These are phyloP conservation scores for Yamadazyma spencermartinsiae DNA, from an alignment of 1,139 yeast species.

Conservation along the genomic window DNA sequence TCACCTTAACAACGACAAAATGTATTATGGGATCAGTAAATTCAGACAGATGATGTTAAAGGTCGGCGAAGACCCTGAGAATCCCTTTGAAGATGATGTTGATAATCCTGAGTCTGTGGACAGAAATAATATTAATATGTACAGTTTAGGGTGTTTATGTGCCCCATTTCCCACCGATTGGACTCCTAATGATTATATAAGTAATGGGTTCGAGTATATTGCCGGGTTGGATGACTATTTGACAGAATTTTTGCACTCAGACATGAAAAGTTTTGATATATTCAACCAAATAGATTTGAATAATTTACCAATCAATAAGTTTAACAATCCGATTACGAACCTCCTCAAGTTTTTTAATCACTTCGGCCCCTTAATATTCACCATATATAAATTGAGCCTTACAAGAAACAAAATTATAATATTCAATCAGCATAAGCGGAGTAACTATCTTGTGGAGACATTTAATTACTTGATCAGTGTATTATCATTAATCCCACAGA, in stretches of 20 bases:
- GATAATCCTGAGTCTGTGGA: constrained; percentile 20
- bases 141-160: constrained; percentile 62
- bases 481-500: constrained; percentile 36
- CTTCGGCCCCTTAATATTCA: constrained; percentile 74
- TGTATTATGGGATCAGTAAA: constrained; percentile 40
- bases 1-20: constrained; percentile 27
- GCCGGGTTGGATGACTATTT: constrained; percentile 47
- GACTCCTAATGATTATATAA: constrained; percentile 54
- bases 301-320: constrained; percentile 6
- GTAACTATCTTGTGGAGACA: constrained; percentile 25
- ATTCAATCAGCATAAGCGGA: constrained; percentile 42
- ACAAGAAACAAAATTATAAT: constrained; percentile 62
- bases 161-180: constrained; percentile 40
- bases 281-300: constrained; percentile 22
- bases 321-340: constrained; percentile 15
- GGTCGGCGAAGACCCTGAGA: constrained; percentile 6
- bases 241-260: constrained; percentile 31
- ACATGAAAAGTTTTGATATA: constrained; percentile 15
- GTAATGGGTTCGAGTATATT: constrained; percentile 58
- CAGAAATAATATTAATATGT: constrained; percentile 61
- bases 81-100: background rate
- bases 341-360: constrained; percentile 47
- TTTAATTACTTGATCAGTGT: constrained; percentile 39
- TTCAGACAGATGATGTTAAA: constrained; percentile 27
- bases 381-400: constrained; percentile 67